Conservation (phyloP, 1,139 yeast species). For the Arxiozyma telluris region DNA sequence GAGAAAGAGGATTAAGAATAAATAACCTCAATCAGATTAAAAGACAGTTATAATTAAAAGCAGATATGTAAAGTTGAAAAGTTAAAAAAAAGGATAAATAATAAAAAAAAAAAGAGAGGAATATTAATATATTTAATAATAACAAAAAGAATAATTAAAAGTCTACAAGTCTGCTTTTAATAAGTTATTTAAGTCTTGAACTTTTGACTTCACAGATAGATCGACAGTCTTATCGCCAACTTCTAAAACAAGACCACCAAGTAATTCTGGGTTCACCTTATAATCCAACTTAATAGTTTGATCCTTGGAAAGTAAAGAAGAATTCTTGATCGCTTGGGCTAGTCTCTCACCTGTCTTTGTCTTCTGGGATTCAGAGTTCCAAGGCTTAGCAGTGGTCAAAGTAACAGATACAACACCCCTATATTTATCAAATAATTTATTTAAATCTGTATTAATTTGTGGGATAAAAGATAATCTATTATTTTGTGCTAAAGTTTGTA, state of each 20-base stretch:
- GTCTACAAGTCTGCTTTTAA: conserved; percentile 71
- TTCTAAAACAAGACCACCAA: conserved; percentile 94
- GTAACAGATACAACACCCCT: conserved; percentile 89
- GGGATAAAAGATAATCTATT: conserved; percentile 74
- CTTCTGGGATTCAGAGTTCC: conserved; percentile 66
- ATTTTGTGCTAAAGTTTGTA: conserved; percentile 84
- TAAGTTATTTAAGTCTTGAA: conserved; percentile 81
- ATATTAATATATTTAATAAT: not conserved
- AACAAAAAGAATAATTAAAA: not conserved
- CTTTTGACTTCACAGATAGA: conserved; percentile 75
- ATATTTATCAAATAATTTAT: conserved; percentile 75
- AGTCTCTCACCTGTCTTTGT: conserved; percentile 74
- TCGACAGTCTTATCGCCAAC: conserved; percentile 97
- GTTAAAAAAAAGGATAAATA: not conserved
- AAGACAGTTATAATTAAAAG: not conserved
- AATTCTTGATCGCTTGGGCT: conserved; percentile 45
- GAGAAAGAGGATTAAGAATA: not conserved
- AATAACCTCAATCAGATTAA: not conserved
- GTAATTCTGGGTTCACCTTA: conserved; percentile 77
- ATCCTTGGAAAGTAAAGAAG: conserved; percentile 66
- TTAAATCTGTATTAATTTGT: conserved; percentile 62
- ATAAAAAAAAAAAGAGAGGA: not conserved
- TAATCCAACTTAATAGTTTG: conserved; percentile 79
- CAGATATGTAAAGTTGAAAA: not conserved
- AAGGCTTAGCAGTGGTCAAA: conserved; percentile 79